These are phyloP conservation scores for Neohortaea acidophila DNA, from an alignment of 495 filamentous ascomycete genomes.

Conservation along the genomic window DNA sequence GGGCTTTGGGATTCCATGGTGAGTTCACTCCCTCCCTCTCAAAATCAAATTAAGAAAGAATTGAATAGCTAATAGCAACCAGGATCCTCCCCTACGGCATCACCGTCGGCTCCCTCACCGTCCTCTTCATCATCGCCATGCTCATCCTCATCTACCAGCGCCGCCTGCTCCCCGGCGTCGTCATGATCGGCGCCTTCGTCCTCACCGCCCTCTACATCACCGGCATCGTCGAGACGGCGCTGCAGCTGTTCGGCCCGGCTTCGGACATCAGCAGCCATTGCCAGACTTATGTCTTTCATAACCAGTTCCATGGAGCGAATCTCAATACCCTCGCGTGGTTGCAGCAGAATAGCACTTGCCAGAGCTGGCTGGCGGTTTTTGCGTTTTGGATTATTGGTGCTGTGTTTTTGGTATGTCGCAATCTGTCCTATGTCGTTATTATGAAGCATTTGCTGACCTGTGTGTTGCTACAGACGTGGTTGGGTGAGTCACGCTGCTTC, in stretches of 20 bases:
- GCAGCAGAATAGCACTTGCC: slow-evolving; percentile 71
- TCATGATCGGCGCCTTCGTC: slow-evolving; percentile 83
- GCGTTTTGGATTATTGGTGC: slow-evolving; percentile 61
- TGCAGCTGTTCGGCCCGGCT: slow-evolving; percentile 73
- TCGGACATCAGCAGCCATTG: slow-evolving; percentile 70
- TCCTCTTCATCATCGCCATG: slow-evolving; percentile 28
- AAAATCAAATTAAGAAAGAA: too few species aligned
- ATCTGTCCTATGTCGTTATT: too few species aligned
- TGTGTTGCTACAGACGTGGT: too few species aligned
- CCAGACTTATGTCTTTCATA: slow-evolving; percentile 49
- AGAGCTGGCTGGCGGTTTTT: slow-evolving; percentile 47
- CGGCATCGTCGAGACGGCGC: slow-evolving; percentile 72
- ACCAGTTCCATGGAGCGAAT: slow-evolving; percentile 42
- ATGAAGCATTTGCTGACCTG: too few species aligned
- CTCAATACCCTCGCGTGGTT: slow-evolving; percentile 68
- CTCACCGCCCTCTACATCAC: slow-evolving; percentile 86
- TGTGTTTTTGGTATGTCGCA: slow-evolving; percentile 79
- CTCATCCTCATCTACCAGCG: slow-evolving; percentile 39
- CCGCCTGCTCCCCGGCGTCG: slow-evolving; percentile 72
- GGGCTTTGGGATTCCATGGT: slow-evolving; percentile 68
- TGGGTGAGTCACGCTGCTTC: too few species aligned
- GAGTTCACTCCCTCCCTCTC: slow-evolving; percentile 29
- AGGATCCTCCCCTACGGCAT: slow-evolving; percentile 96
- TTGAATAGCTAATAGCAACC: too few species aligned
- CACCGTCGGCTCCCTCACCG: slow-evolving; percentile 27